A percentile compares a stretch with the other conserved stretches of the same genome.
Evolutionary conservation across 2,329 filamentous ascomycete species (phyloP).

Genomic region (Orbilia brochopaga): DNA sequence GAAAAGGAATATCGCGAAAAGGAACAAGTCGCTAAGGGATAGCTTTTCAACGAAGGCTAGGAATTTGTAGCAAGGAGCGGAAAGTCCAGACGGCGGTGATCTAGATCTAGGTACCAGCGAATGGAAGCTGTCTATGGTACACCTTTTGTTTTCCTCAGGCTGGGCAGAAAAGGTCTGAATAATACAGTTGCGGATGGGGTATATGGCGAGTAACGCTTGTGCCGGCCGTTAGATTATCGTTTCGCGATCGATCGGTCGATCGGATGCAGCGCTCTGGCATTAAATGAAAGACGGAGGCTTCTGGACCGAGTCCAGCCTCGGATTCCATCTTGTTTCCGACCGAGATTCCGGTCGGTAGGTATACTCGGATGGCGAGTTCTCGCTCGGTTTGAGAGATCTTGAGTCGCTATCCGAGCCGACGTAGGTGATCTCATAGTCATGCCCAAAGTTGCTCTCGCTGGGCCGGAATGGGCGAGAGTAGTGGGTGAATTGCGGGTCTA

Average conservation of each 20-base stretch:
- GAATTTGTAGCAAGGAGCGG: not conserved
- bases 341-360: constrained; percentile 37
- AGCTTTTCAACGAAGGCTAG: constrained; percentile 1
- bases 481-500: constrained; percentile 39
- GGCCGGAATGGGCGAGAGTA: constrained; percentile 41
- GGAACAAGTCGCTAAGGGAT: constrained; percentile 6
- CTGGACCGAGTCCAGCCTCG: constrained; percentile 42
- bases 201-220: not conserved
- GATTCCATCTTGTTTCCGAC: constrained; percentile 42
- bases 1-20: no score
- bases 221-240: constrained; percentile 2
- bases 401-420: constrained; percentile 43
- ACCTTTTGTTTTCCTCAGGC: not conserved
- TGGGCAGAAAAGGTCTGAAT: not conserved
- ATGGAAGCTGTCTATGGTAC: constrained; percentile 12
- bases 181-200: constrained; percentile 7
- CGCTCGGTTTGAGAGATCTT: constrained; percentile 41
- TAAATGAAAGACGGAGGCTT: constrained; percentile 40
- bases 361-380: constrained; percentile 47
- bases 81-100: not conserved
- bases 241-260: not conserved
- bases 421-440: constrained; percentile 45
- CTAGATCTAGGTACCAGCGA: constrained; percentile 9
- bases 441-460: constrained; percentile 30
- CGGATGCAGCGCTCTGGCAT: not conserved